These are phyloP conservation scores for Sonneratia caseolaris DNA, from an alignment of 345 rosid species.

Conservation along the genomic window DNA sequence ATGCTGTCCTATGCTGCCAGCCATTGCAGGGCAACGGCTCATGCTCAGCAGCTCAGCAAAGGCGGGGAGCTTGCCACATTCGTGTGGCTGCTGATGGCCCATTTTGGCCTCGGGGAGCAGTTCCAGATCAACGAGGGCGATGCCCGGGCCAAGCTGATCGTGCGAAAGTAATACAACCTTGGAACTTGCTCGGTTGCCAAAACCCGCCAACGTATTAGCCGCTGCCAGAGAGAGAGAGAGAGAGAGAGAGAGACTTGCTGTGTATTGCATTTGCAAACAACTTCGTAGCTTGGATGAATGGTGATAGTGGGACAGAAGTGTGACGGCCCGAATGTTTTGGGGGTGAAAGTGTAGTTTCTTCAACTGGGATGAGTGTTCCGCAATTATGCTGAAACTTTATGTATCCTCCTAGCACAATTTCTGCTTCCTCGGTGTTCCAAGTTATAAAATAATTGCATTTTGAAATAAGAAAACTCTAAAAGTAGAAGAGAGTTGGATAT, in stretches of 20 bases:
- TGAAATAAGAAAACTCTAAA: too few species aligned
- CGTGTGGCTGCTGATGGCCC: slow-evolving; percentile 70
- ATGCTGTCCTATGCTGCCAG: slow-evolving; percentile 45
- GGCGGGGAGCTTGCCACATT: slow-evolving; percentile 57
- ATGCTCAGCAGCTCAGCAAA: slow-evolving; percentile 48
- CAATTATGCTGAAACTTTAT: background rate
- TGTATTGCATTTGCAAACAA: too few species aligned
- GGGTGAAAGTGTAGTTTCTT: background rate
- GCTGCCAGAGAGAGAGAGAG: too few species aligned
- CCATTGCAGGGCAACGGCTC: slow-evolving; percentile 45
- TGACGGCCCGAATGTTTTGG: background rate
- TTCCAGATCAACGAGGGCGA: slow-evolving; percentile 52
- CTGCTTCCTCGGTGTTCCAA: too few species aligned
- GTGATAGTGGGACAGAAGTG: background rate
- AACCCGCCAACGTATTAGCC: too few species aligned
- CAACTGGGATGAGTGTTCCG: background rate
- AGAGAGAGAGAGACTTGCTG: too few species aligned
- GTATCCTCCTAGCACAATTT: background rate
- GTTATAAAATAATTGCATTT: too few species aligned
- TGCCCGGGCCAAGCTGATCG: slow-evolving; percentile 41
- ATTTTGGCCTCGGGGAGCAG: slow-evolving; percentile 49
- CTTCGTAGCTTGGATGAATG: background rate
- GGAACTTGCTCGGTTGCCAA: background rate
- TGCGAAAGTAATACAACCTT: slow-evolving; percentile 22
- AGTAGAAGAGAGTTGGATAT: too few species aligned